Evolutionary conservation across 306 rosid genomes (phyloP).

Genomic region (Gastrolobium bilobum): DNA sequence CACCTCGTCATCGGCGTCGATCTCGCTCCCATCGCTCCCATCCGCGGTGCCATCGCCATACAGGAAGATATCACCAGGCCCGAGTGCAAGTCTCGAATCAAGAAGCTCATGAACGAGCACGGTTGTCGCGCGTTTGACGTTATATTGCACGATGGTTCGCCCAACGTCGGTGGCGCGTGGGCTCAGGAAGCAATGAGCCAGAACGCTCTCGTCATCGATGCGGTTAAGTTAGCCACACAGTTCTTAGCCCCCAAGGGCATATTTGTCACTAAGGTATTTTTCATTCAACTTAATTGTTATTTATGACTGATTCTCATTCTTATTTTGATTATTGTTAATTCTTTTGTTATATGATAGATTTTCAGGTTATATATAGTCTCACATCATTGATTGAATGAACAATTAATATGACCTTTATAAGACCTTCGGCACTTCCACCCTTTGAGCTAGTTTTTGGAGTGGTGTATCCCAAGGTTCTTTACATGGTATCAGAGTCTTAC

Average conservation of each 20-base stretch:
- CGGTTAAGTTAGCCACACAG: slow-evolving; percentile 76
- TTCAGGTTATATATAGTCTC: too few species aligned
- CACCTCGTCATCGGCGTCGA: too few species aligned
- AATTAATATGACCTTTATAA: too few species aligned
- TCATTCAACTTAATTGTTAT: too few species aligned
- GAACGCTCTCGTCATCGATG: slow-evolving; percentile 76
- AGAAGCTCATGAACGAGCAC: slow-evolving; percentile 62
- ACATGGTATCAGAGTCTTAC: too few species aligned
- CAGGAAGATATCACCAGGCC: slow-evolving; percentile 55
- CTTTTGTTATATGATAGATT: background rate
- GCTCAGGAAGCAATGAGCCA: slow-evolving; percentile 80
- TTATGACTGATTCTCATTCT: background rate
- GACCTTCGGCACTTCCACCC: too few species aligned
- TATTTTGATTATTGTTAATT: slow-evolving; percentile 10
- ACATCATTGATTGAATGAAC: too few species aligned
- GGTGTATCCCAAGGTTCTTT: too few species aligned
- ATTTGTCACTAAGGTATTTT: slow-evolving; percentile 69
- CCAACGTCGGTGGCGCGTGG: slow-evolving; percentile 86
- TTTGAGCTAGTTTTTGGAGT: too few species aligned
- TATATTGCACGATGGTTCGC: slow-evolving; percentile 78
- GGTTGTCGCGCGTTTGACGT: slow-evolving; percentile 67
- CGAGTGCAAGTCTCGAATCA: slow-evolving; percentile 65
- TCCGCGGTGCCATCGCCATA: too few species aligned
- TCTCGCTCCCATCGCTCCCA: too few species aligned
- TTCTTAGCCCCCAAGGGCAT: slow-evolving; percentile 76